Conservation (phyloP, 306 rosid genomes). For the Castanopsis chinensis region DNA sequence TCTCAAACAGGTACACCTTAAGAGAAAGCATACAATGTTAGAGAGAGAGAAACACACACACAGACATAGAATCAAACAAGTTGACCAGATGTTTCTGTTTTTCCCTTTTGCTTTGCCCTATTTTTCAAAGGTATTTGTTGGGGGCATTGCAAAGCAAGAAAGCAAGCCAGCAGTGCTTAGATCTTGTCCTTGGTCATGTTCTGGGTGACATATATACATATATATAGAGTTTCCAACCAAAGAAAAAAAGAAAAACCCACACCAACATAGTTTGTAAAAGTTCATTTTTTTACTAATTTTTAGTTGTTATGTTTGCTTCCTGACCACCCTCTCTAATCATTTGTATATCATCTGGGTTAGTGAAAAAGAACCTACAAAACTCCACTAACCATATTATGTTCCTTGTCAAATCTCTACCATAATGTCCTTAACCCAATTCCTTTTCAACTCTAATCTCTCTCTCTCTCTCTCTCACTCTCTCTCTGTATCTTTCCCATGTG, state of each 20-base stretch:
- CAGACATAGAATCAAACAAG: conserved; percentile 58
- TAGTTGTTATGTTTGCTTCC: conserved; percentile 27
- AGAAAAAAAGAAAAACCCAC: neutral
- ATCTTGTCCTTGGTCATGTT: conserved; percentile 70
- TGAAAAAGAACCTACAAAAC: conserved; percentile 42
- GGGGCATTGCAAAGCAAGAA: conserved; percentile 54
- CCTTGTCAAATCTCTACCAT: conserved; percentile 45
- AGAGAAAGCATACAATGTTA: conserved; percentile 40
- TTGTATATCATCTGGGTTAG: conserved; percentile 53
- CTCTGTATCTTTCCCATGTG: neutral
- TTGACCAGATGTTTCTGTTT: conserved; percentile 61
- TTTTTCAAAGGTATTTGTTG: conserved; percentile 25
- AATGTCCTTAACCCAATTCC: neutral
- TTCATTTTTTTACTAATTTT: conserved; percentile 21
- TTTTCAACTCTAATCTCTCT: conserved; percentile 28
- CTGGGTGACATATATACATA: conserved; percentile 78
- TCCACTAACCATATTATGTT: conserved; percentile 34
- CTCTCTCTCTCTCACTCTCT: conserved; percentile 16
- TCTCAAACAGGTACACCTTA: conserved; percentile 21
- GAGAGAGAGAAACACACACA: conserved; percentile 38
- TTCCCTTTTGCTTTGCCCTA: conserved; percentile 33
- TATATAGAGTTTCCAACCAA: conserved; percentile 20
- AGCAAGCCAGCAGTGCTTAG: conserved; percentile 54
- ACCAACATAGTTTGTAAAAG: conserved; percentile 28
- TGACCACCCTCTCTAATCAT: conserved; percentile 57